phyloP scores from a whole-genome alignment of 1,139 yeast genomes.

The Pichia cactophila region DNA sequence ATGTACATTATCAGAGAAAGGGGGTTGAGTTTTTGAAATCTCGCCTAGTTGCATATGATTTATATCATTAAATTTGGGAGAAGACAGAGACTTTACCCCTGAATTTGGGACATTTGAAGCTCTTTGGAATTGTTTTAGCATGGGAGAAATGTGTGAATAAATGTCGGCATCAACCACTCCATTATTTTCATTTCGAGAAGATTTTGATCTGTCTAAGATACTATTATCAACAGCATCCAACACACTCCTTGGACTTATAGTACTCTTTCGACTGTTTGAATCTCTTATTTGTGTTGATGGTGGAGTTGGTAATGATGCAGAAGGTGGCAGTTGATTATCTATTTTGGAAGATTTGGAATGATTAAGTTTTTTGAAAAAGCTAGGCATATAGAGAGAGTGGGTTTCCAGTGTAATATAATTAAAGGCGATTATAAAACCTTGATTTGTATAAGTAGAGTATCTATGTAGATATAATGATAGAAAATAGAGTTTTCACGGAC shows the following conservation, averaged over 20 bases:
- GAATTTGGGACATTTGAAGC: not conserved
- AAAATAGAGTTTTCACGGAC: too few species aligned
- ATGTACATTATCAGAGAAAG: not conserved
- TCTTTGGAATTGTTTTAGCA: not conserved
- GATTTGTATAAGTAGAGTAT: too few species aligned
- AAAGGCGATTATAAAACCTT: too few species aligned
- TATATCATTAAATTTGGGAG: not conserved
- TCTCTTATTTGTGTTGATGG: slow-evolving; percentile 5
- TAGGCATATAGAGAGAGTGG: slow-evolving; percentile 1
- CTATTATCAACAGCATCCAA: not conserved
- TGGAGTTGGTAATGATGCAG: slow-evolving; percentile 8
- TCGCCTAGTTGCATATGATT: not conserved
- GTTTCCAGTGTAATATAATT: too few species aligned
- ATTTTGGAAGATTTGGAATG: not conserved
- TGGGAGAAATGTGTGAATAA: not conserved
- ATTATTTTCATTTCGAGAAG: not conserved
- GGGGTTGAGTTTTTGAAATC: not conserved
- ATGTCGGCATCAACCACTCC: not conserved
- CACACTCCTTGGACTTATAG: not conserved
- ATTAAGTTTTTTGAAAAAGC: slow-evolving; percentile 11
- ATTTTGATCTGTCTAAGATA: not conserved
- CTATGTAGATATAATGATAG: too few species aligned
- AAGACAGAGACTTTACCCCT: not conserved
- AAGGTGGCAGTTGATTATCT: slow-evolving; percentile 3
- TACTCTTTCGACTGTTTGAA: not conserved